A percentile compares a stretch with the other conserved stretches of the same genome.
Evolutionary conservation across 768 basidiomycete genomes (phyloP).

Genomic region (Kwoniella botswanensis): DNA sequence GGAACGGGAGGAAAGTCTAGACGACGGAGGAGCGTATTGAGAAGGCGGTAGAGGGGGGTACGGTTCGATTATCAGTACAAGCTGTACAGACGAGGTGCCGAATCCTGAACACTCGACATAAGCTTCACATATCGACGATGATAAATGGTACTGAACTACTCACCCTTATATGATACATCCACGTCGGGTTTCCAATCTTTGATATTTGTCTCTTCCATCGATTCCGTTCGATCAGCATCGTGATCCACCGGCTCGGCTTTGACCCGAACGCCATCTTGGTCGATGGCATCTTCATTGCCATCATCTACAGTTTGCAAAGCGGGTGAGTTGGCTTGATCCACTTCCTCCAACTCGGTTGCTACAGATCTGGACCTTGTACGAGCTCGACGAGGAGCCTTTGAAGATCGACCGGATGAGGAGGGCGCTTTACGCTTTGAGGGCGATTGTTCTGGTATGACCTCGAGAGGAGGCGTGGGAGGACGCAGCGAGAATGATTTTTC

Average conservation of each 20-base stretch:
- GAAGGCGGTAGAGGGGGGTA: slow-evolving; percentile 51
- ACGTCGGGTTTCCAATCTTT: slow-evolving; percentile 56
- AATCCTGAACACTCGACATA: slow-evolving; percentile 40
- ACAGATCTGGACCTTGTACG: slow-evolving; percentile 26
- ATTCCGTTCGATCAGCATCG: slow-evolving; percentile 26
- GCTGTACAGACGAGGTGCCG: slow-evolving; percentile 55
- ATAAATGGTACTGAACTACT: slow-evolving; percentile 3
- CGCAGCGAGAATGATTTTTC: slow-evolving; percentile 46
- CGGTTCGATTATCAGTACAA: slow-evolving; percentile 57
- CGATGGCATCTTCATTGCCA: neutral
- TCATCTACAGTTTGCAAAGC: slow-evolving; percentile 15
- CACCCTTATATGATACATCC: slow-evolving; percentile 52
- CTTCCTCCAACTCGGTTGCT: neutral
- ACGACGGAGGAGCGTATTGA: slow-evolving; percentile 48
- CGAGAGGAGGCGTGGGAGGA: slow-evolving; percentile 33
- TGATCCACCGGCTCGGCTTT: slow-evolving; percentile 33
- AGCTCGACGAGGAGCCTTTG: slow-evolving; percentile 6
- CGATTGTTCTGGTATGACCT: slow-evolving; percentile 5
- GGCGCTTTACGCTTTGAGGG: slow-evolving; percentile 24
- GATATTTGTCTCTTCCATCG: slow-evolving; percentile 37
- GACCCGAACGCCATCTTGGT: slow-evolving; percentile 29
- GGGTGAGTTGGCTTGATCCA: slow-evolving; percentile 7
- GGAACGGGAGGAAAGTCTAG: slow-evolving; percentile 51
- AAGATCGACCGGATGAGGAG: slow-evolving; percentile 15
- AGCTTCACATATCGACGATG: neutral